Conservation (phyloP, 2,329 filamentous ascomycete genomes). For the Elsinoe batatas region DNA sequence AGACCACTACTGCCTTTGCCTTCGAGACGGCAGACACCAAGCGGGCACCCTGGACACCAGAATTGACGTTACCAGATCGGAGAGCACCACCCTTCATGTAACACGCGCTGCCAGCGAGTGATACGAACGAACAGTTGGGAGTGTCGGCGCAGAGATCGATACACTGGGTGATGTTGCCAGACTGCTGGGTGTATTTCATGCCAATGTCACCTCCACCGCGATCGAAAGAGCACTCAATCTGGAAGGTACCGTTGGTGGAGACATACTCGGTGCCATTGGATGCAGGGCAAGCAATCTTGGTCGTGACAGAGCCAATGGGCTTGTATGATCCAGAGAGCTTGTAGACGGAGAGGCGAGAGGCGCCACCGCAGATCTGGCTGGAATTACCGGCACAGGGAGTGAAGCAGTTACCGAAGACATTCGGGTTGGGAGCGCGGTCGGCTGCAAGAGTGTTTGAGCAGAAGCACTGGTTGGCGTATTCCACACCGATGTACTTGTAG, state of each 20-base stretch:
- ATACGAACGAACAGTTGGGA: constrained; percentile 20
- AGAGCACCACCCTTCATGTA: constrained; percentile 23
- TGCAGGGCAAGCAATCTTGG: constrained; percentile 9
- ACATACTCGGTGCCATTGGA: constrained; percentile 21
- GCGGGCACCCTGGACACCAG: constrained; percentile 16
- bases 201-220: constrained; percentile 12
- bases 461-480: constrained; percentile 26
- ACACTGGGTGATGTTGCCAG: constrained; percentile 15
- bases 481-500: constrained; percentile 25
- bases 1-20: neutral
- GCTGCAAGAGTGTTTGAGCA: constrained; percentile 23
- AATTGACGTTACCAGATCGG: constrained; percentile 12
- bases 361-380: constrained; percentile 31
- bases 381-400: constrained; percentile 44
- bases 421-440: constrained; percentile 30
- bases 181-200: constrained; percentile 5
- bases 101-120: constrained; percentile 21
- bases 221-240: constrained; percentile 18
- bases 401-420: constrained; percentile 46
- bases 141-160: constrained; percentile 19
- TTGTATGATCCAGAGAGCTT: constrained; percentile 26
- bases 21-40: constrained; percentile 4
- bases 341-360: constrained; percentile 28
- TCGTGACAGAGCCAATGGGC: neutral
- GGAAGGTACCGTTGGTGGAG: constrained; percentile 22